These are phyloP conservation scores for Chlorella sp. DNA, from an alignment of 139 green algal genomes.

Conservation along the genomic window DNA sequence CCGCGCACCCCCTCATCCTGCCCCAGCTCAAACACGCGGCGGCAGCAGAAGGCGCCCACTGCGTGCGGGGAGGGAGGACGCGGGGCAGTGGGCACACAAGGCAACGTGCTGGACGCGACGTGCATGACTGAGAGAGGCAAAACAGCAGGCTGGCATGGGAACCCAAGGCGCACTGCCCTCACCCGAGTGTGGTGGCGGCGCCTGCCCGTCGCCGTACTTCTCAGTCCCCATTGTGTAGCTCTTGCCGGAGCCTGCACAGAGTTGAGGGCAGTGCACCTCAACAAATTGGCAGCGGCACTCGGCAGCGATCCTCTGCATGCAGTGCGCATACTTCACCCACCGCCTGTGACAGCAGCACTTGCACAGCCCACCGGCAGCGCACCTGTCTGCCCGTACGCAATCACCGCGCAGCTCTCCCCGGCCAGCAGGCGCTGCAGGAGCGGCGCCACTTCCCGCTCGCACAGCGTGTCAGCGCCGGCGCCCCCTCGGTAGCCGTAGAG, in stretches of 20 bases:
- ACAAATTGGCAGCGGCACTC: too few species aligned
- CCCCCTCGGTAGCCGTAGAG: slow-evolving; percentile 8
- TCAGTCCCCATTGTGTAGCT: slow-evolving; percentile 32
- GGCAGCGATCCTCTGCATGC: background rate
- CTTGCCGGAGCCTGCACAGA: slow-evolving; percentile 34
- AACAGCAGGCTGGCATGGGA: background rate
- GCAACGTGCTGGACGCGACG: background rate
- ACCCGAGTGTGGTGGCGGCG: slow-evolving; percentile 12
- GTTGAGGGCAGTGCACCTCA: background rate
- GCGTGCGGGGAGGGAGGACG: background rate
- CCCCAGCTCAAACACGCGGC: slow-evolving; percentile 30
- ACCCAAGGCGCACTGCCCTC: background rate
- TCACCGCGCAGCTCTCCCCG: slow-evolving; percentile 15
- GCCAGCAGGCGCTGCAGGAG: slow-evolving; percentile 5
- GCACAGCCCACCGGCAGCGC: background rate
- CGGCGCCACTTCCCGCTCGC: background rate
- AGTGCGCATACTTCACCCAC: background rate
- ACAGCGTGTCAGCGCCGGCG: background rate
- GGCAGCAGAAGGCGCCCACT: slow-evolving; percentile 23
- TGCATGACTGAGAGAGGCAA: background rate
- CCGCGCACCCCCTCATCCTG: slow-evolving; percentile 9
- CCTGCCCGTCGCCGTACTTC: background rate
- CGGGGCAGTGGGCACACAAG: background rate
- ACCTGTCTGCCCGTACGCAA: slow-evolving; percentile 38
- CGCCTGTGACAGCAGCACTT: too few species aligned